Base-by-base conservation (phyloP, 805 yeast species). In the Metschnikowia lunata region DNA sequence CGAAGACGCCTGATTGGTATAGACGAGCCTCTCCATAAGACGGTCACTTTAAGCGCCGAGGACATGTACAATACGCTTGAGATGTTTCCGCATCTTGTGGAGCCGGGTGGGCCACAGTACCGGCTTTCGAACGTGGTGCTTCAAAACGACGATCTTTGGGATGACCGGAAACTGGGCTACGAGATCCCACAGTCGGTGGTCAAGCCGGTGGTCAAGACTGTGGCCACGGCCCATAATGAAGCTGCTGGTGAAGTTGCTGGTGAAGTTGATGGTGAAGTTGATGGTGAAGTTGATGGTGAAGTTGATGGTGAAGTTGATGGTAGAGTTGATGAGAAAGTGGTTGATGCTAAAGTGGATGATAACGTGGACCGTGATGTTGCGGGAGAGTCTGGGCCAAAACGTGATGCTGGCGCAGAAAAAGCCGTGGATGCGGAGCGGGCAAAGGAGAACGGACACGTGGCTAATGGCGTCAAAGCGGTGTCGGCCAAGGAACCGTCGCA, bases 41-140 rank as follows among this genome's bases (percentile, higher is more conserved):
- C 60, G 23, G 58, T 75, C 6, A 74, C 76, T 0, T 61, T 86
- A 39, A 79, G 83, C 2, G 74, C 79, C 46, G 88, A 83, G 50
- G 93, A 86, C 57, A 55, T 85, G 56, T 72, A 72, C 57, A 83
- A 84, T 49, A 75, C 90, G 0, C 66, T 85, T 18, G 78, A 71
- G 40, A 71, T 82, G 50, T 73, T 76, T 36, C 93, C 93, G 1
- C 83, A 80, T 59, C 59, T 84, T 39, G 71, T 83, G 6, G 89
- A 85, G 52, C 83, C 86, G 4, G 70, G 76, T 49, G 88, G 88
- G 7, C 78, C 88, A 1, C 62, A 71, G 33, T 68, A 73, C 35
- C 66, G 80, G 40, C 60, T 85, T 14, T 62, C 77, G 8, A 65
- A 69, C 39, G 73, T 72, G 4, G 70, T 74, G 59, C 58, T 83